These are phyloP conservation scores for Acanthamoeba lugdunensis DNA, from an alignment of 208 protist species.

Conservation along the genomic window DNA sequence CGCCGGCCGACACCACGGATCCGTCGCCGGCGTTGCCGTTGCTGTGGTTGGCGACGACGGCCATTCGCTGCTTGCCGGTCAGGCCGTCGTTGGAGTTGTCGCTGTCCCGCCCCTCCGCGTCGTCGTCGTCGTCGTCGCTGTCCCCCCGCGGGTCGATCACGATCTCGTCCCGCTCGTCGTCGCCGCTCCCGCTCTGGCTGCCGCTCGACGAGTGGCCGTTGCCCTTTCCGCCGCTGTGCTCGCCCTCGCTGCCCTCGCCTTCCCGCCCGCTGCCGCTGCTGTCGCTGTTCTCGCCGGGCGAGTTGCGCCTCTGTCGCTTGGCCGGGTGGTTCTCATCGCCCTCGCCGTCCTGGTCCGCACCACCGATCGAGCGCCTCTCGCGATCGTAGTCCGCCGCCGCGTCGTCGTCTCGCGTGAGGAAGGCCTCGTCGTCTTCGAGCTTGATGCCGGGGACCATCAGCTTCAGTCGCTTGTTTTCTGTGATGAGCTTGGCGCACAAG, in stretches of 20 bases:
- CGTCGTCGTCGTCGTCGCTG: not conserved
- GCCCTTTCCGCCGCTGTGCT: not conserved
- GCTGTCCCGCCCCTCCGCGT: slow-evolving; percentile 21
- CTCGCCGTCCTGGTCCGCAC: not conserved
- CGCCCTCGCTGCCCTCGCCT: slow-evolving; percentile 11
- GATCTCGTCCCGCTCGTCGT: not conserved
- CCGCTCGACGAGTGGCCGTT: not conserved
- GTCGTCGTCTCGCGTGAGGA: slow-evolving; percentile 17
- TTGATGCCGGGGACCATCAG: not conserved
- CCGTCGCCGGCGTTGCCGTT: not conserved
- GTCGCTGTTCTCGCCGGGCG: slow-evolving; percentile 21
- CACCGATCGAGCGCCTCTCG: not conserved
- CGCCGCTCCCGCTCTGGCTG: slow-evolving; percentile 4
- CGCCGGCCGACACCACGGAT: not conserved
- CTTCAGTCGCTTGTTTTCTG: slow-evolving; percentile 58
- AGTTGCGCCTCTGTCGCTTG: slow-evolving; percentile 23
- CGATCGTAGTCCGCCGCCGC: not conserved
- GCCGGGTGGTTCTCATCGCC: not conserved
- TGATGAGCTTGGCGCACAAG: slow-evolving; percentile 64
- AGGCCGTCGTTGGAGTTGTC: slow-evolving; percentile 34
- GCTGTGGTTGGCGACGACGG: not conserved
- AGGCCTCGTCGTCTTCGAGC: slow-evolving; percentile 49
- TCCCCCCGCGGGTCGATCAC: not conserved
- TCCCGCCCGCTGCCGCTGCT: slow-evolving; percentile 14
- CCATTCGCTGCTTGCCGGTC: not conserved